Evolutionary conservation across 164 flowering plant genomes (phyloP), one percentile per base, ranked within the genome.

Genomic region (Aristolochia fimbriata): DNA sequence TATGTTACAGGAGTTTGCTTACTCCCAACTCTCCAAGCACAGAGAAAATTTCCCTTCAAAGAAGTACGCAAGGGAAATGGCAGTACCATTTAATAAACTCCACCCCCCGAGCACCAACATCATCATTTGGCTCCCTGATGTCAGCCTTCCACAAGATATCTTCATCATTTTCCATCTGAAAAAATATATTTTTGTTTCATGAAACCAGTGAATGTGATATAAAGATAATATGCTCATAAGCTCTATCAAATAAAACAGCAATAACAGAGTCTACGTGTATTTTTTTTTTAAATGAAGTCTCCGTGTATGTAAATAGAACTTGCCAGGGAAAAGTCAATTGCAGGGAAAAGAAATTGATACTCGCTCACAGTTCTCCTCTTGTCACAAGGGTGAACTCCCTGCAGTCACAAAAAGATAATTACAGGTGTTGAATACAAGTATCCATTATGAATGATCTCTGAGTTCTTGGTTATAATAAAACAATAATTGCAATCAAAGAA

Each of bases 311-410:
- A 3, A 10, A 37, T 3, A 37, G 43, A 37, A 77, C 87, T 78
- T 79, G 63, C 99, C 91, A 78, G 72, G 25, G 97, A 88, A 72
- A 93, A 93, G 78, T 93, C 87, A 76, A 93, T 73, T 63, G 94
- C 94, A 45, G 98, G 98, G 68, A 93, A 93, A 33, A 86, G 79
- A 61, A 71, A 64, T 21, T 60, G 73, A 66, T 86, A 93, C 59
- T 90, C 90, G 20, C 64, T 76, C 48, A 90, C 70, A 70, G 80
- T 87, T 77, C 90, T 78, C 72, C 98, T 75, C 76, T 72, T 78
- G 69, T 90, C 98, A 74, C 98, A 93, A 46, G 92, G 92, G 77
- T 86, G 91, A 71, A 86, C 88, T 64, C 96, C 97, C 99, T 93
- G 74, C 65, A 72, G 67, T 31, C 31, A 60, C 11, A 45, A 47